Evolutionary conservation across 768 basidiomycete species (phyloP).

Genomic region (Cystobasidium tubakii): DNA sequence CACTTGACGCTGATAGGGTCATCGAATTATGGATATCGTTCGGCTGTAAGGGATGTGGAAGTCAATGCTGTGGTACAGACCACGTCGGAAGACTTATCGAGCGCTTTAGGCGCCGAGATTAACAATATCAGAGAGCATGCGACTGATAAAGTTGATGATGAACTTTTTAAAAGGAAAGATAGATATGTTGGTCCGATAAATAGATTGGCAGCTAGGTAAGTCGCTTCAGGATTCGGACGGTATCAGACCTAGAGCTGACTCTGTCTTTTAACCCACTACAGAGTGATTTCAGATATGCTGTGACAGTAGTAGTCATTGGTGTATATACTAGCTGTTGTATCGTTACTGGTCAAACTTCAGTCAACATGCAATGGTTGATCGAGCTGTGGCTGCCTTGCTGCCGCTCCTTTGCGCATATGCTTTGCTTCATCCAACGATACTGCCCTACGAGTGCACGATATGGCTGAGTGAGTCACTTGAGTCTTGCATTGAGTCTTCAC

Average conservation of each 20-base stretch:
- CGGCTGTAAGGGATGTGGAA: constrained; percentile 45
- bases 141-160: constrained; percentile 35
- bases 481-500: neutral
- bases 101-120: constrained; percentile 42
- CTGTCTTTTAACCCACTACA: neutral
- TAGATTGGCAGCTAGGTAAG: constrained; percentile 39
- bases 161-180: constrained; percentile 40
- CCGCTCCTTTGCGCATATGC: neutral
- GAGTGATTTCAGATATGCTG: constrained; percentile 30
- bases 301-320: neutral
- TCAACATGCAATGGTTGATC: neutral
- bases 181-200: constrained; percentile 42
- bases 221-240: neutral
- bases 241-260: neutral
- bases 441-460: neutral
- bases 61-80: constrained; percentile 43
- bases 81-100: constrained; percentile 5
- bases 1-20: constrained; percentile 45
- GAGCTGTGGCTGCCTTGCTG: neutral
- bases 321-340: neutral
- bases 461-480: neutral
- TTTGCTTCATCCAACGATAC: neutral
- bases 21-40: constrained; percentile 45
- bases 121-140: constrained; percentile 37
- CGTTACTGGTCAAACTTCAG: neutral